Evolutionary conservation across 495 filamentous ascomycete species (phyloP).

Genomic region (Penicillium cataractarum): DNA sequence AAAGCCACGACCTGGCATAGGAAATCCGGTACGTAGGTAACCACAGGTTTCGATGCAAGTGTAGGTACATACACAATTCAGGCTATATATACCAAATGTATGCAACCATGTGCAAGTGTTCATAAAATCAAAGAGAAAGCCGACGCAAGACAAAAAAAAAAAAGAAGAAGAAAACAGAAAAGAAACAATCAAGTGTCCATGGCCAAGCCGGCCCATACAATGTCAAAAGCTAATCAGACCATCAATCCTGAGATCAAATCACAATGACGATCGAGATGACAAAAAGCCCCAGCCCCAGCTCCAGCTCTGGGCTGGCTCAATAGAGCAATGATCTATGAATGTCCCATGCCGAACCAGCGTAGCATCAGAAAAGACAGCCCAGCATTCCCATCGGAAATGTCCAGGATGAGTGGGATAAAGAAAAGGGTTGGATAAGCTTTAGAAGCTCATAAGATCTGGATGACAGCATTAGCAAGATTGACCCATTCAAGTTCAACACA

Average conservation of each 20-base stretch:
- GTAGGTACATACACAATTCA: neutral
- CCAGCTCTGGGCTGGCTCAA: slow-evolving; percentile 3
- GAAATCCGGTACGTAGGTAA: neutral
- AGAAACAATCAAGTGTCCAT: neutral
- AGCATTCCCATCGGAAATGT: neutral
- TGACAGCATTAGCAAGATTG: neutral
- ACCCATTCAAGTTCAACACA: neutral
- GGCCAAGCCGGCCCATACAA: neutral
- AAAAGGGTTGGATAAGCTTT: slow-evolving; percentile 15
- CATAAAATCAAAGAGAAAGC: neutral
- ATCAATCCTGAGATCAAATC: too few relatives aligned
- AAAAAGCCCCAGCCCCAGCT: neutral
- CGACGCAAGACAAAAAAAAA: neutral
- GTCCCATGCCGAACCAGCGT: slow-evolving; percentile 4
- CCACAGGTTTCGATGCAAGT: too few relatives aligned
- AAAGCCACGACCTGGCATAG: neutral
- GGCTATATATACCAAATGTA: neutral
- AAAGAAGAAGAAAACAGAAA: neutral
- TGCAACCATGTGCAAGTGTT: neutral
- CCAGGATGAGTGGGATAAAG: neutral
- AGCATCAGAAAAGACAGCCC: slow-evolving; percentile 2
- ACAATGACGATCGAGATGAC: neutral
- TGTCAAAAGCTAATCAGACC: neutral
- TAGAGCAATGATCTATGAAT: slow-evolving; percentile 8
- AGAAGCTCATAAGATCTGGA: slow-evolving; percentile 71